phyloP scores from a whole-genome alignment of 2,329 filamentous ascomycete species.

The Atkinsonella texensis region DNA sequence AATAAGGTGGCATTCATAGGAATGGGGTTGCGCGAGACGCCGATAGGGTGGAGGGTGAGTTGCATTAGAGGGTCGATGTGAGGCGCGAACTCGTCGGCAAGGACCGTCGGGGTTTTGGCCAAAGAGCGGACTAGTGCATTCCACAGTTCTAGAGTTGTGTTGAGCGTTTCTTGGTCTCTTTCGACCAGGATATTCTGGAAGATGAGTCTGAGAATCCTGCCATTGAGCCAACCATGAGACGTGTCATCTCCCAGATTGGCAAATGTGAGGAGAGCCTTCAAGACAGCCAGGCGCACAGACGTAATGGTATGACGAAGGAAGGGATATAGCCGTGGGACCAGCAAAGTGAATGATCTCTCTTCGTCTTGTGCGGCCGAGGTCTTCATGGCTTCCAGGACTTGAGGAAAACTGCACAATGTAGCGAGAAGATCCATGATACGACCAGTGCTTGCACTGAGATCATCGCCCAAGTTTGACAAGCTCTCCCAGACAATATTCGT shows the following conservation, averaged over 20 bases:
- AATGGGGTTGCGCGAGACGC: conserved; percentile 79
- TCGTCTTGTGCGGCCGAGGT: conserved; percentile 70
- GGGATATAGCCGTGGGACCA: conserved; percentile 88
- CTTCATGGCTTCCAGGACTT: conserved; percentile 92
- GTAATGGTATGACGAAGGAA: conserved; percentile 97
- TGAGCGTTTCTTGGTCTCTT: conserved; percentile 71
- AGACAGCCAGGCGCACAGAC: conserved; percentile 81
- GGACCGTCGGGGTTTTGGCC: conserved; percentile 47
- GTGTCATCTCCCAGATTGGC: conserved; percentile 67
- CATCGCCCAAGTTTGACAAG: conserved; percentile 89
- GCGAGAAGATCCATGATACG: conserved; percentile 97
- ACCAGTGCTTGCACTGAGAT: conserved; percentile 91
- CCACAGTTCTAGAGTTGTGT: conserved; percentile 81
- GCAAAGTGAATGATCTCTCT: conserved; percentile 78
- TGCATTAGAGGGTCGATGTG: conserved; percentile 75
- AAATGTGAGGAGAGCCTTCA: conserved; percentile 88
- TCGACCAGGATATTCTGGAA: conserved; percentile 96
- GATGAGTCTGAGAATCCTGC: conserved; percentile 73
- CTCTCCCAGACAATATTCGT: conserved; percentile 98
- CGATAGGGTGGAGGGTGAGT: conserved; percentile 80
- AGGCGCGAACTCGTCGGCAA: conserved; percentile 59
- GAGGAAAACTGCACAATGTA: conserved; percentile 85
- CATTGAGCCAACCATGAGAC: conserved; percentile 88
- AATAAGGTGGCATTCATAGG: conserved; percentile 86
- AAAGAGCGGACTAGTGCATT: conserved; percentile 60